A percentile compares a stretch with the other conserved stretches of the same genome.
phyloP scores from a whole-genome alignment of 2,329 filamentous ascomycete genomes.

The Fusarium incarnatum region DNA sequence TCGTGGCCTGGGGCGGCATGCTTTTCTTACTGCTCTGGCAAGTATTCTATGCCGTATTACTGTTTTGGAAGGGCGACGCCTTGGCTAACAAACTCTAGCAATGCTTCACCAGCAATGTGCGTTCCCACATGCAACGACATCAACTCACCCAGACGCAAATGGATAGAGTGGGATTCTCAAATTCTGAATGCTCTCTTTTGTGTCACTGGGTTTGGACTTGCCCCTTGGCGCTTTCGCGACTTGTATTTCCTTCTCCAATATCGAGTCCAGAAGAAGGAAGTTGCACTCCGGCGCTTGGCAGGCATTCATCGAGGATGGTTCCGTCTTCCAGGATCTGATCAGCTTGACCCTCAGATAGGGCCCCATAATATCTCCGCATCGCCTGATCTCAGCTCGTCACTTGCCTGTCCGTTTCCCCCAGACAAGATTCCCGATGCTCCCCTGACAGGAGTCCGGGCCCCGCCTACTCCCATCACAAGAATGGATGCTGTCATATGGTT shows the following conservation, averaged over 20 bases:
- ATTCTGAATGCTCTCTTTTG: slow-evolving; percentile 85
- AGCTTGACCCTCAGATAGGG: slow-evolving; percentile 65
- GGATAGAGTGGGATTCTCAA: slow-evolving; percentile 88
- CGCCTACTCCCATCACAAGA: slow-evolving; percentile 77
- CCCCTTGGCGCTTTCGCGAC: slow-evolving; percentile 87
- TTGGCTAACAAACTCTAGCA: slow-evolving; percentile 34
- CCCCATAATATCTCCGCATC: slow-evolving; percentile 62
- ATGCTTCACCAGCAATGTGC: slow-evolving; percentile 75
- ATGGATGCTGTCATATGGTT: slow-evolving; percentile 83
- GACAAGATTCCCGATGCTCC: slow-evolving; percentile 73
- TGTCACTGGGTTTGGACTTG: slow-evolving; percentile 85
- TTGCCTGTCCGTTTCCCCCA: slow-evolving; percentile 70
- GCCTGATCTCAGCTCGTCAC: slow-evolving; percentile 48
- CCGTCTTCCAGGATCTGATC: slow-evolving; percentile 73
- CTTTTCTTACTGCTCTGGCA: slow-evolving; percentile 86
- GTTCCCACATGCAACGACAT: slow-evolving; percentile 75
- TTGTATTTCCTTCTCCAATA: slow-evolving; percentile 78
- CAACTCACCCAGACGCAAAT: slow-evolving; percentile 80
- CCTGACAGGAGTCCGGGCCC: slow-evolving; percentile 77
- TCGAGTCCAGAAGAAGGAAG: slow-evolving; percentile 63
- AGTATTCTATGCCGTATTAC: neutral
- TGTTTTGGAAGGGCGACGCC: neutral
- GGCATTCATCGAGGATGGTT: slow-evolving; percentile 83
- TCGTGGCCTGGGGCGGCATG: slow-evolving; percentile 93
- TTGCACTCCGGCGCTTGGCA: slow-evolving; percentile 74